These are phyloP conservation scores for Irpex sp. DNA, from an alignment of 1,284 basidiomycete genomes.

Conservation along the genomic window DNA sequence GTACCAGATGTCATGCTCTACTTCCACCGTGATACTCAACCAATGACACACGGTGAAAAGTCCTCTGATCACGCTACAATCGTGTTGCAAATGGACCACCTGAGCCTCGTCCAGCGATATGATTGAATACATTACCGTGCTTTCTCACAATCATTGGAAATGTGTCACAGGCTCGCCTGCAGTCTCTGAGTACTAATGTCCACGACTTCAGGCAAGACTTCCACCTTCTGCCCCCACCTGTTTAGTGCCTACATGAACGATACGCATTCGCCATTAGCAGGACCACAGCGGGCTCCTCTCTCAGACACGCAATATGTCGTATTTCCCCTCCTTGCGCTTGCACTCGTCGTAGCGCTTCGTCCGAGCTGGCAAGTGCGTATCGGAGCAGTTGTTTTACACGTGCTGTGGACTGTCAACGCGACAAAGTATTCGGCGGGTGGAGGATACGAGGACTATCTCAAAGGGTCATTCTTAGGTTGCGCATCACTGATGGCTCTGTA, in stretches of 20 bases:
- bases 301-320: background rate
- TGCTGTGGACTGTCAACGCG: background rate
- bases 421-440: background rate
- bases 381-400: background rate
- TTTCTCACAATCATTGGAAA: background rate
- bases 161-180: background rate
- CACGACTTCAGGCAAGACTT: background rate
- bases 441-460: background rate
- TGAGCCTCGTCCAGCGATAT: background rate
- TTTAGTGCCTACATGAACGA: background rate
- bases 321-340: background rate
- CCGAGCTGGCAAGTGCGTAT: background rate
- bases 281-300: background rate
- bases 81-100: background rate
- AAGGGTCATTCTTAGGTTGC: background rate
- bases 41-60: background rate
- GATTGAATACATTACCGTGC: background rate
- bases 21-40: background rate
- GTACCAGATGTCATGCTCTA: background rate
- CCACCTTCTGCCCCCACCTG: background rate
- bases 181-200: background rate
- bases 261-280: background rate
- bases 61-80: background rate
- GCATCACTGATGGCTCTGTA: background rate
- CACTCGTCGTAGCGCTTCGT: background rate